Evolutionary conservation across 176 grass and related monocot genomes (phyloP).

Genomic region (Bolboschoenus planiculmis): DNA sequence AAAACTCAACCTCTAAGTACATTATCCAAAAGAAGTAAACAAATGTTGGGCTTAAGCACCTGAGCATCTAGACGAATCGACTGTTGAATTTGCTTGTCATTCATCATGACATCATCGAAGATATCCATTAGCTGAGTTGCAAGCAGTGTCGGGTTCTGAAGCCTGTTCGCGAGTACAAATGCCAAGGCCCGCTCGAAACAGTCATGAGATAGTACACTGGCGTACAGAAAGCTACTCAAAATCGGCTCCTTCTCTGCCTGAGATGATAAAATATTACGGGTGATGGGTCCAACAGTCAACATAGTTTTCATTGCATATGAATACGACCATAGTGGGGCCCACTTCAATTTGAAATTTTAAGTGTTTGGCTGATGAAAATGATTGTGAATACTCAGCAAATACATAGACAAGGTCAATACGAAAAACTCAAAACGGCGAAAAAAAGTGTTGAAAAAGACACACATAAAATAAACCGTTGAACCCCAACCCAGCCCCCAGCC

Average conservation of each 20-base stretch:
- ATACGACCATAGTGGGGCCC: neutral
- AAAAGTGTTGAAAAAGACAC: neutral
- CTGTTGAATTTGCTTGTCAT: constrained; percentile 56
- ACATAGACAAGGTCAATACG: neutral
- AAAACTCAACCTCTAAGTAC: constrained; percentile 1
- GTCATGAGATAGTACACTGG: constrained; percentile 81
- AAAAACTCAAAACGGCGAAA: neutral
- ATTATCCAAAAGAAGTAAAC: constrained; percentile 13
- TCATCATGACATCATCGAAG: constrained; percentile 90
- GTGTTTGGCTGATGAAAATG: neutral
- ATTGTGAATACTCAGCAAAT: neutral
- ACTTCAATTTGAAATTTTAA: neutral
- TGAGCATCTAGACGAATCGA: constrained; percentile 98
- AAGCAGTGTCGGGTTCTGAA: constrained; percentile 83
- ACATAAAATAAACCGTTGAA: neutral
- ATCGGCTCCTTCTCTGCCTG: constrained; percentile 97
- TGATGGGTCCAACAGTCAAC: neutral
- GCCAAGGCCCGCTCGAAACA: constrained; percentile 74
- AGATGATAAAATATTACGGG: neutral
- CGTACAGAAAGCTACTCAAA: constrained; percentile 94
- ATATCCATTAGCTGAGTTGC: constrained; percentile 95
- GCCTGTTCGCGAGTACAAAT: constrained; percentile 88
- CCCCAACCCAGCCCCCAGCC: neutral
- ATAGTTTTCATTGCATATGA: neutral
- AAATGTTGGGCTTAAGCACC: constrained; percentile 30